phyloP scores from a whole-genome alignment of 2,329 filamentous ascomycete species.

The Tolypocladium tundrense region DNA sequence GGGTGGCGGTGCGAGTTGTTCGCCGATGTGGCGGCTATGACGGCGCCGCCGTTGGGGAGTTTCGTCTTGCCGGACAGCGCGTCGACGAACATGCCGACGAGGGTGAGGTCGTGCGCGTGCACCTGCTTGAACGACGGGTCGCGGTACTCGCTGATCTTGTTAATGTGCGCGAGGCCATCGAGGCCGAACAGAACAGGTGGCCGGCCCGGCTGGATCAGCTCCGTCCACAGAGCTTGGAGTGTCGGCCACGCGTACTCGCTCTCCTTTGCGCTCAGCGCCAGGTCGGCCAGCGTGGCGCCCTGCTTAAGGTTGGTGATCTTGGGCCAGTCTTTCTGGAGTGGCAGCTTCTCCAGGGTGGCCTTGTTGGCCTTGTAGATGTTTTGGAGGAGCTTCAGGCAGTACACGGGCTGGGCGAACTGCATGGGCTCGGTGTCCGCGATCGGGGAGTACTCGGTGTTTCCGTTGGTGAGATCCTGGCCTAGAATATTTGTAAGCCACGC shows the following conservation, averaged over 20 bases:
- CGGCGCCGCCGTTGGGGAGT: slow-evolving; percentile 64
- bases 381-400: slow-evolving; percentile 63
- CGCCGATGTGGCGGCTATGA: slow-evolving; percentile 64
- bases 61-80: slow-evolving; percentile 51
- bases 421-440: slow-evolving; percentile 46
- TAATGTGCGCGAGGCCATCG: slow-evolving; percentile 74
- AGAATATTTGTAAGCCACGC: not conserved
- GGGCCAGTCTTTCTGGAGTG: slow-evolving; percentile 33
- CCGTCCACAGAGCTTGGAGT: slow-evolving; percentile 71
- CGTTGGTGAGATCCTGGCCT: slow-evolving; percentile 72
- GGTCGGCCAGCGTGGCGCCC: slow-evolving; percentile 53
- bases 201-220: slow-evolving; percentile 50
- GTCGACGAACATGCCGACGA: slow-evolving; percentile 66
- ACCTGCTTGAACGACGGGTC: slow-evolving; percentile 60
- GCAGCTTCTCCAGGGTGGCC: slow-evolving; percentile 44
- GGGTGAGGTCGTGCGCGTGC: slow-evolving; percentile 74
- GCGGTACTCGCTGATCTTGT: slow-evolving; percentile 68
- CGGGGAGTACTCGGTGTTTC: slow-evolving; percentile 69
- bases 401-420: slow-evolving; percentile 69
- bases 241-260: slow-evolving; percentile 69
- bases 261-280: slow-evolving; percentile 63
- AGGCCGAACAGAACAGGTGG: slow-evolving; percentile 60
- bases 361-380: slow-evolving; percentile 65
- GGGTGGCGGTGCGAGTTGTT: slow-evolving; percentile 58
- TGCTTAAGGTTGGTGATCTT: slow-evolving; percentile 35